Base-by-base conservation (phyloP, 2,329 filamentous ascomycete genomes). In the Colletotrichum aenigma region DNA sequence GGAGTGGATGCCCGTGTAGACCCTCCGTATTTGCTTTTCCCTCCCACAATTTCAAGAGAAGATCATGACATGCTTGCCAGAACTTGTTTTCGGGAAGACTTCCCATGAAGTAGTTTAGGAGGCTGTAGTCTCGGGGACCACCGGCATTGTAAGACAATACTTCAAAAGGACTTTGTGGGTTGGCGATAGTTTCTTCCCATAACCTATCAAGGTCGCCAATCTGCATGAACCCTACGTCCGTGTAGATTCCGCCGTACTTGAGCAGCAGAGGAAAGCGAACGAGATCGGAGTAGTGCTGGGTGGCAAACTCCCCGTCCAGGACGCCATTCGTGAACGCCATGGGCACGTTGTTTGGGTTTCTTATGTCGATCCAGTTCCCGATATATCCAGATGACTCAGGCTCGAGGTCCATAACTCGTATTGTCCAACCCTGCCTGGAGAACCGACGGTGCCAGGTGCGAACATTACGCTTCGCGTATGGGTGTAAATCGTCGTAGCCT, bases 211-310 rank as follows among this genome's bases (percentile, higher is more conserved):
- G 77, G 81, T 92, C 89, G 8, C 90, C 90, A 75, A 92, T 91
- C 74, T 89, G 88, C 76, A 92, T 84, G 76, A 91, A 80, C 0
- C 90, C 90, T 0, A 90, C 90, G 77, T 92, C 90, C 1, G 89
- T 87, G 78, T 91, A 92, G 1, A 91, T 85, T 32, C 90, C 91
- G 62, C 91, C 90, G 77, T 91, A 90, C 70, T 82, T 86, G 13
- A 91, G 83, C n/a, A 92, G 81, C 15, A 92, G 82, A 4, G 91
- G 90, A 78, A 85, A 91, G 1, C 90, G 87, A 5, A 92, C 88
- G 2, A 93, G 87, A 75, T 93, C 91, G 0, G 89, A 91, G 0
- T 85, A 88, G 78, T 92, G 90, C 78, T 92, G 90, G 4, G 83
- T 81, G 0, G 86, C 87, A 80, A 90, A 90, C 10, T 82, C 81